Evolutionary conservation across 176 grass and related monocot genomes (phyloP), one percentile per base, ranked within the genome.

Genomic region (Chrysopogon serrulatus): DNA sequence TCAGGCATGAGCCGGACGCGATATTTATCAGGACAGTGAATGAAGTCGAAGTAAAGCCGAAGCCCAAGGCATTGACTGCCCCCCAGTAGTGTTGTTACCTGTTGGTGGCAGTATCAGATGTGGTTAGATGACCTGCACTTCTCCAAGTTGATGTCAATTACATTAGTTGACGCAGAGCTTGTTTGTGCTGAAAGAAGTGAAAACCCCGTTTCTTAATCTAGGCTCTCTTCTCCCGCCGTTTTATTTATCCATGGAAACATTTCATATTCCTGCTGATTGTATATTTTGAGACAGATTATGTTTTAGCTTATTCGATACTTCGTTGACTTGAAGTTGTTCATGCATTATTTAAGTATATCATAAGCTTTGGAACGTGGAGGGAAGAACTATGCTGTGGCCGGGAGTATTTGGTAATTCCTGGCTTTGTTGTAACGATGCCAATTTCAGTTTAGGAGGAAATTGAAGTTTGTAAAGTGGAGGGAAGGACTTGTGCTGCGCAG

Each of bases 41-140:
- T 85, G 96, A 99, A 90, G 85, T 92, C 5, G 96, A 99, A 85
- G 96, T 99, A 45, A 99, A 99, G 59, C 96, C 96, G 3, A 99
- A 99, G 86, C 96, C 96, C 2, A 99, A 99, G 77, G 91, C 83
- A 70, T 71, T 92, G 49, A 77, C 96, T 0, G 86, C 91, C 33
- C 86, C 91, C 32, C 86, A 88, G 68, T 88, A 88, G 77, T 78
- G 26, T 41, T 45, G 3, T 79, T 17, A 49, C 45, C 33, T 44
- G 68, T 53, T 40, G 59, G 53, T 16, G 12, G 35, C 26, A 47
- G 30, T 74, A 49, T 15, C 47, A 48, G 8, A 69, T 18, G 32
- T 75, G 45, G 36, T 74, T 64, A 54, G 80, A 57, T 71, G 61
- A 77, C 71, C 33, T 32, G 24, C 62, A 31, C 14, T 47, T 76